Evolutionary conservation across 2,329 filamentous ascomycete species (phyloP).

Genomic region (Aspergillus pseudoglaucus): DNA sequence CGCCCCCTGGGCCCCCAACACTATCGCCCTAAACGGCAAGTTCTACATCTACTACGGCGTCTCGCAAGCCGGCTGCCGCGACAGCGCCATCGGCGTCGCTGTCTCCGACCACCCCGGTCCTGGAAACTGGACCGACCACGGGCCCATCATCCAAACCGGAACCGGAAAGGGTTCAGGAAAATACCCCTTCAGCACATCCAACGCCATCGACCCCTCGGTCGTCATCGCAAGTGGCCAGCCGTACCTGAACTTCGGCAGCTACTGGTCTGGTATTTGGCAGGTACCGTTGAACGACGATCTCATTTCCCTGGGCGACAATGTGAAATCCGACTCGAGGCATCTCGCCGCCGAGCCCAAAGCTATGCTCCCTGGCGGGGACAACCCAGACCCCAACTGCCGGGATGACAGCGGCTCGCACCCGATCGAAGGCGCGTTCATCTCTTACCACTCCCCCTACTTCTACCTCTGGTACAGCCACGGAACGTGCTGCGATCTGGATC

Average conservation of each 20-base stretch:
- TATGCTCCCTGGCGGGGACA: constrained; percentile 11
- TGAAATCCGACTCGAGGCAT: constrained; percentile 20
- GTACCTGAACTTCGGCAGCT: constrained; percentile 59
- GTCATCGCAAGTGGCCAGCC: constrained; percentile 30
- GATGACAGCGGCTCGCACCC: constrained; percentile 25
- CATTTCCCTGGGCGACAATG: constrained; percentile 14
- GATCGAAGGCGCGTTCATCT: constrained; percentile 27
- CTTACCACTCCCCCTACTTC: constrained; percentile 22
- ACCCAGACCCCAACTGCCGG: constrained; percentile 20
- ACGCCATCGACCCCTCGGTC: constrained; percentile 56
- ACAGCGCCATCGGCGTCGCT: constrained; percentile 57
- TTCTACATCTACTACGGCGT: constrained; percentile 64
- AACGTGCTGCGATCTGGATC: constrained; percentile 24
- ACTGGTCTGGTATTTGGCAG: constrained; percentile 62
- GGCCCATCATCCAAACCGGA: constrained; percentile 28
- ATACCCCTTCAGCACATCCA: constrained; percentile 41
- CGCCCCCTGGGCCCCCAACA: constrained; percentile 53
- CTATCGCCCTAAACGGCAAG: constrained; percentile 47
- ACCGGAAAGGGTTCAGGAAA: constrained; percentile 20
- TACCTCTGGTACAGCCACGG: constrained; percentile 33
- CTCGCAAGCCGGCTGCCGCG: constrained; percentile 54
- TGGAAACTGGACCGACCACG: constrained; percentile 32
- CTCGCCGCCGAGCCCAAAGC: constrained; percentile 22
- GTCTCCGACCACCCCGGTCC: constrained; percentile 37
- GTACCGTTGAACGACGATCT: constrained; percentile 40